These are phyloP conservation scores for Paratinospora sagittata DNA, from an alignment of 164 flowering plant genomes.

Conservation along the genomic window DNA sequence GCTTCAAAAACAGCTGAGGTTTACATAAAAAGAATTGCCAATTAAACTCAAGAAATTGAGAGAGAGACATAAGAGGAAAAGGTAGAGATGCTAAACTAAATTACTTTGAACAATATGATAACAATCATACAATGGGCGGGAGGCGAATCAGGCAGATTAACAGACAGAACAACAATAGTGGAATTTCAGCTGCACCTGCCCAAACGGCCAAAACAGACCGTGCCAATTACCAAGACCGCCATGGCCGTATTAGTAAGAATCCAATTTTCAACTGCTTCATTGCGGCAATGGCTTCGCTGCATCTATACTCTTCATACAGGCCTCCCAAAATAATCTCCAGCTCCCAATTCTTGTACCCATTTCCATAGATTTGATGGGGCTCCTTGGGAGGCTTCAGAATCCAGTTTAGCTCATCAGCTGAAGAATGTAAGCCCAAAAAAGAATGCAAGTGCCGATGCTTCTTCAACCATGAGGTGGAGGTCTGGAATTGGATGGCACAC, in stretches of 20 bases:
- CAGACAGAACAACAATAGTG: constrained; percentile 7
- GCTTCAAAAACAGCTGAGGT: no score
- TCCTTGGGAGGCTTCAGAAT: neutral
- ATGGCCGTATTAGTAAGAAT: neutral
- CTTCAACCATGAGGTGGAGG: constrained; percentile 33
- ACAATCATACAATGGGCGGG: constrained; percentile 17
- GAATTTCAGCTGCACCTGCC: neutral
- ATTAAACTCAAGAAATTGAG: neutral
- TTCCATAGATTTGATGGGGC: constrained; percentile 3
- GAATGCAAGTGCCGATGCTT: neutral
- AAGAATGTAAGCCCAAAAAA: neutral
- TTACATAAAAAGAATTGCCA: no score
- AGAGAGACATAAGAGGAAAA: neutral
- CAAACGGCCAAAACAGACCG: neutral
- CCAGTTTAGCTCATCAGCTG: neutral
- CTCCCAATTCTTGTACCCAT: constrained; percentile 4
- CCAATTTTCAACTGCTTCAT: neutral
- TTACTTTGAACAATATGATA: constrained; percentile 9
- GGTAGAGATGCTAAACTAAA: neutral
- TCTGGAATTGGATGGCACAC: constrained; percentile 33
- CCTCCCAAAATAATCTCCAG: neutral
- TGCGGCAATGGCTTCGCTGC: neutral
- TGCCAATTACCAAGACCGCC: neutral
- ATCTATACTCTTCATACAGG: neutral
- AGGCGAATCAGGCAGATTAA: neutral